Percentiles rank a stretch among this genome's conserved stretches.
Evolutionary conservation across 1,139 yeast genomes (phyloP).

Genomic region (Protomyces macrosporus): DNA sequence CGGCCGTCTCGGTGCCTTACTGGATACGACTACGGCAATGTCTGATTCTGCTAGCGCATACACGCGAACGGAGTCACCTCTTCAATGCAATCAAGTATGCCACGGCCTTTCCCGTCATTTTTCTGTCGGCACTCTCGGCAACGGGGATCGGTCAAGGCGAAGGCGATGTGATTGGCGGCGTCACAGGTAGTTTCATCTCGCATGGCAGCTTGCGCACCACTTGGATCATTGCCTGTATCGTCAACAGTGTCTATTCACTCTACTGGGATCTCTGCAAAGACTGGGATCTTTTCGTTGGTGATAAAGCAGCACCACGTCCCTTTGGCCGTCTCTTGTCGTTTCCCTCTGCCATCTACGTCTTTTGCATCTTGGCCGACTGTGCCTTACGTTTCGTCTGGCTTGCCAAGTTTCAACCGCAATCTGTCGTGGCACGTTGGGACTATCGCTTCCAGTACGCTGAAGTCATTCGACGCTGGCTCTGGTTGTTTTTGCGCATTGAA

Average conservation of each 20-base stretch:
- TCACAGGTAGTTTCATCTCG: conserved; percentile 19
- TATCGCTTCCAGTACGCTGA: conserved; percentile 59
- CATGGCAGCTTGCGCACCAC: conserved; percentile 10
- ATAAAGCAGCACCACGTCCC: neutral
- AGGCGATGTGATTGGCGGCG: conserved; percentile 21
- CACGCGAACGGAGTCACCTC: conserved; percentile 49
- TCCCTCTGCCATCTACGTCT: neutral
- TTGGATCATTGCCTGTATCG: conserved; percentile 52
- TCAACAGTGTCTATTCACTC: conserved; percentile 72
- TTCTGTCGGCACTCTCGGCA: conserved; percentile 38
- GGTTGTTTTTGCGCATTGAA: conserved; percentile 83
- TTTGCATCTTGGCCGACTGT: conserved; percentile 4
- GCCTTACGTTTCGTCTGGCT: conserved; percentile 58
- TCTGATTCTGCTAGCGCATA: conserved; percentile 54
- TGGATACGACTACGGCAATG: conserved; percentile 76
- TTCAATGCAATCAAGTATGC: conserved; percentile 69
- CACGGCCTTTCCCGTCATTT: conserved; percentile 61
- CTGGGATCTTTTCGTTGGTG: conserved; percentile 55
- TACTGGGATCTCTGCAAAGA: conserved; percentile 86
- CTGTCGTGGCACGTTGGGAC: conserved; percentile 31
- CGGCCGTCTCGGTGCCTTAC: conserved; percentile 57
- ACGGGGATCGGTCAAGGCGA: conserved; percentile 24
- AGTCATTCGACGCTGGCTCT: conserved; percentile 73
- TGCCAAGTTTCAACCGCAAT: conserved; percentile 44
- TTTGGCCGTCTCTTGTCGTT: neutral